Evolutionary conservation across 2,329 filamentous ascomycete species (phyloP), one percentile per base, ranked within the genome.

Genomic region (Didymellaceae sp.): DNA sequence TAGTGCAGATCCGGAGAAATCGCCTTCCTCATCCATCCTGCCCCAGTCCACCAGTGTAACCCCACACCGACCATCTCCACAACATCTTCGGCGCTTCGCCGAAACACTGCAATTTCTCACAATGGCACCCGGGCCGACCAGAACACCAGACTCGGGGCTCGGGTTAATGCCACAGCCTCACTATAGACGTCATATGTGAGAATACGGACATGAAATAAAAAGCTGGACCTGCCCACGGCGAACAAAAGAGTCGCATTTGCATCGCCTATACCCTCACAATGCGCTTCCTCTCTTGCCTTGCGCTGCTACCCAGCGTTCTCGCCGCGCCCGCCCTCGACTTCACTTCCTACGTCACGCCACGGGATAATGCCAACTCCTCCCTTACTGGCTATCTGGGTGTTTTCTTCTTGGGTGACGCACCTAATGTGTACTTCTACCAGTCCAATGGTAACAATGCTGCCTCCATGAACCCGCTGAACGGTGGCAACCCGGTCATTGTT

Each of bases 341-440:
- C 42, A 51, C 57, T 13, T 45, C 50, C 20, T 55, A 60, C 38
- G 20, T 69, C 10, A 38, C 53, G 2, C 53, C 54, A 2, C 66
- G 68, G 14, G 64, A 62, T 18, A 48, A 47, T 16, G 59, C 46
- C 26, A 61, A 71, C 22, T 45, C 77, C 0, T 75, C 67, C 41
- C 66, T 82, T 2, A 77, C 76, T 0, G 79, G 80, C 2, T 83
- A 83, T 61, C 67, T 83, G 2, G 80, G 79, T 2, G 79, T 77
- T 7, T 82, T 83, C 64, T 84, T 83, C 61, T 75, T 82, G 3
- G 80, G 81, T 5, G 74, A 78, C 21, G 78, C 80, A 26, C 80
- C 80, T 0, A 78, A 76, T 41, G 76, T 83, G 2, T 83, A 82
- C 62, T 78, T 82, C 52, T 81, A 83, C 58, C 72, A 80, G 31